Evolutionary conservation across 768 basidiomycete species (phyloP), one percentile per base, ranked within the genome.

Genomic region (Boletus rubroflammeus): DNA sequence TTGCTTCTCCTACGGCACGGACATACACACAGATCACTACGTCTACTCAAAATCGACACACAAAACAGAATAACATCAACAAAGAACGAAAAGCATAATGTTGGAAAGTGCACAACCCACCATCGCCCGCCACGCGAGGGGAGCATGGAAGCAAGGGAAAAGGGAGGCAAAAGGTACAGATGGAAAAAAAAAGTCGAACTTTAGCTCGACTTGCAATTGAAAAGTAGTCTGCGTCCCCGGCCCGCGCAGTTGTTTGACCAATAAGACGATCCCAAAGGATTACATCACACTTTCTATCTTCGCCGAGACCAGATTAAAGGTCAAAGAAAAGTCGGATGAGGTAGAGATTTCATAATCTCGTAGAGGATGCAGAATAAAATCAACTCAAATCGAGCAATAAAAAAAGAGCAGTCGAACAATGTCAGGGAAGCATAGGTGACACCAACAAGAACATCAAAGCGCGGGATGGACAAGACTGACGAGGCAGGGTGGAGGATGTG

Each of bases 181-280:
- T 6, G 19, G n/a, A n/a, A 10, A 23, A 45, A 44, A 5, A 23
- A 19, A 0, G 10, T 28, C 36, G 2, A 52, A 17, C 25, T 5
- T 19, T 34, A 40, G 45, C 53, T 35, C 55, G 49, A 54, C 56
- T 56, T 55, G 63, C 36, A 36, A 67, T 59, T 56, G 55, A 60
- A 57, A 38, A 15, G 17, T 56, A 63, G 28, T 63, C 60, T 63
- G 50, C 56, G 1, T 41, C 59, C 63, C 57, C 55, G 3, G 42
- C 54, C 61, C 58, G 55, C 43, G 21, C 58, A 51, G 40, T 43
- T 68, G 54, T 70, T 70, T 70, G 58, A 68, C 68, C 68, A 66
- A 47, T 59, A 72, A 70, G 28, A 52, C 31, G 68, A 66, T 70
- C 68, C 48, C 55, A 55, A 42, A 47, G 40, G 28, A 55, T 41